phyloP scores from a whole-genome alignment of 495 filamentous ascomycete species.

The Jackrogersella minutella region DNA sequence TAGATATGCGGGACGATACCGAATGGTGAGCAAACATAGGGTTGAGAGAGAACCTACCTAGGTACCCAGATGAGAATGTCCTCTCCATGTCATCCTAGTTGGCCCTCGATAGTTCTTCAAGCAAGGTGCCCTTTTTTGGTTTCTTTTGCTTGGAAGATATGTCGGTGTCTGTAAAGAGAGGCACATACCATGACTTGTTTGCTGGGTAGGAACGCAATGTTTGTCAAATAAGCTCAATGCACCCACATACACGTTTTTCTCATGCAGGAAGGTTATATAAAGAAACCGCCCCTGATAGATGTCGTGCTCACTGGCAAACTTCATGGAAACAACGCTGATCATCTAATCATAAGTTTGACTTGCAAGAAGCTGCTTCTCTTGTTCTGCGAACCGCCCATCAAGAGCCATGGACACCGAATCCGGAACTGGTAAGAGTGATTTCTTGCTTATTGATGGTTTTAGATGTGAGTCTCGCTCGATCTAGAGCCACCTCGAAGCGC shows the following conservation, averaged over 20 bases:
- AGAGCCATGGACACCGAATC: too few species aligned
- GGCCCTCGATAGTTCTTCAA: neutral
- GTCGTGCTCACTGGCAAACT: too few species aligned
- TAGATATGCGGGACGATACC: neutral
- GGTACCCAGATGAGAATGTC: neutral
- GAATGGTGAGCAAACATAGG: conserved; percentile 9
- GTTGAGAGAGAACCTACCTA: neutral
- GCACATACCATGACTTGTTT: neutral
- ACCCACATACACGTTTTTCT: neutral
- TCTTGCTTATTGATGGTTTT: too few species aligned
- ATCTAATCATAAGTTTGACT: too few species aligned
- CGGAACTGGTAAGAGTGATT: too few species aligned
- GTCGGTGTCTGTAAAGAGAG: neutral
- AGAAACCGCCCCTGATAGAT: too few species aligned
- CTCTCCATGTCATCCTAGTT: neutral
- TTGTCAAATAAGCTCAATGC: neutral
- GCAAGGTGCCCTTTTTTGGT: neutral
- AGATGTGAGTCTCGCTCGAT: too few species aligned
- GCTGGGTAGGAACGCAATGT: neutral
- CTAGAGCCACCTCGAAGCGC: too few species aligned
- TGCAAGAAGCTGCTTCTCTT: too few species aligned
- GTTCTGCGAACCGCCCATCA: too few species aligned
- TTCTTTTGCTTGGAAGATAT: neutral
- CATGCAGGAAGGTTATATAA: neutral
- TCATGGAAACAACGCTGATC: too few species aligned